Evolutionary conservation across 176 grass and related monocot genomes (phyloP), one percentile per base, ranked within the genome.

Genomic region (Carex littledalei): DNA sequence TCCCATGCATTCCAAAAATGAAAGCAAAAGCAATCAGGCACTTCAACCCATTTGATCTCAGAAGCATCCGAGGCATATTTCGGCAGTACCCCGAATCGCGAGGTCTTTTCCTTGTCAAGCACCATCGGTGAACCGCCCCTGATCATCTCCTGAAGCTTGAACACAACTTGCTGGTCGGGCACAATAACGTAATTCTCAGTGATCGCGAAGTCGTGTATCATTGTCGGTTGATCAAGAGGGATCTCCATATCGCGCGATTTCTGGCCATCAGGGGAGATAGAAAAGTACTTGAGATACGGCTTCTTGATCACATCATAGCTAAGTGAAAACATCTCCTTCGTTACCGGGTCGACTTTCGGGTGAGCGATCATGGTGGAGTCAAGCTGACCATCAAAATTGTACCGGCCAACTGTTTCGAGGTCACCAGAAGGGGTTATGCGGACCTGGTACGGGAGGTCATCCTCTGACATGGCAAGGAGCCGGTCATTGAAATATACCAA

Each of bases 401-500:
- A 91, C 1, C 94, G 82, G 0, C 89, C 94, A 6, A 92, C 86
- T 0, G 94, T 94, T 55, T 88, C n/a, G 3, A 97, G 87, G 73
- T 97, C 94, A 34, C 94, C 94, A 12, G 7, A 53, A 8, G 8
- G 58, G 16, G 92, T 81, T 29, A 97, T 63, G 1, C 89, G 87
- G 2, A 98, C 95, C 17, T 94, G 93, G 85, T 98, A 98, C 0
- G 95, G 95, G 1, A 94, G 88, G 80, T 98, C 95, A 63, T 98
- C 95, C 85, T 98, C 95, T 20, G 95, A 98, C 95, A 98, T 98
- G 80, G 95, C 93, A n/a, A 98, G 95, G 7, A 98, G 95, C n/a
- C 91, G 89, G 76, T 83, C 89, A 72, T 98, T 92, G 85, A 98
- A 94, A 81, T 90, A 94, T 2, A 94, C 89, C 11, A 98, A 88